Conservation (phyloP, 2,329 filamentous ascomycete genomes). For the Boeremia exigua region DNA sequence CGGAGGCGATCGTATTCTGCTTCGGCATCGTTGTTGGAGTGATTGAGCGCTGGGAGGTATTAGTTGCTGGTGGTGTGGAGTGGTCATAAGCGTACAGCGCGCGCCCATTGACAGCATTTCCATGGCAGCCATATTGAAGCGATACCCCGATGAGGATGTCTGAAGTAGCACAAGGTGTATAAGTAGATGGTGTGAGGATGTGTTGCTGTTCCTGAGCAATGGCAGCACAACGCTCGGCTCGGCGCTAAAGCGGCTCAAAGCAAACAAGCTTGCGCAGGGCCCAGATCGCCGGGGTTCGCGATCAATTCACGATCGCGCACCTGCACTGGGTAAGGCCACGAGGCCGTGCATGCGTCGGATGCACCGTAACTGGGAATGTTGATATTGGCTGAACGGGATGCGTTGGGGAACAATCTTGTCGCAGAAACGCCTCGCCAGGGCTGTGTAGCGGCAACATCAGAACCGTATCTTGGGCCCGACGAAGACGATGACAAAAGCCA, state of each 20-base stretch:
- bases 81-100: slow-evolving; percentile 35
- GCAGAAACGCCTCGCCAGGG: not conserved
- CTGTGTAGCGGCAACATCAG: slow-evolving; percentile 48
- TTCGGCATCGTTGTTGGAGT: slow-evolving; percentile 58
- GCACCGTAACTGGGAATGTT: slow-evolving; percentile 2
- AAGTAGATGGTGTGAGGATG: slow-evolving; percentile 10
- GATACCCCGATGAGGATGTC: slow-evolving; percentile 11
- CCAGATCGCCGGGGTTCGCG: slow-evolving; percentile 18
- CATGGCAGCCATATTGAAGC: slow-evolving; percentile 36
- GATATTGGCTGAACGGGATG: slow-evolving; percentile 1
- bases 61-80: not conserved
- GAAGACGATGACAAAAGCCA: slow-evolving; percentile 80
- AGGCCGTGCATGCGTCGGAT: not conserved
- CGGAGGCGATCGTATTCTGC: slow-evolving; percentile 92
- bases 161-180: not conserved
- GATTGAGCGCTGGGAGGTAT: slow-evolving; percentile 41
- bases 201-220: slow-evolving; percentile 24
- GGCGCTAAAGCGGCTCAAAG: slow-evolving; percentile 18
- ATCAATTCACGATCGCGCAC: not conserved
- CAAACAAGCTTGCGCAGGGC: slow-evolving; percentile 12
- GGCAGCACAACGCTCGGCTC: slow-evolving; percentile 6
- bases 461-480: slow-evolving; percentile 87
- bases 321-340: slow-evolving; percentile 5
- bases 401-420: slow-evolving; percentile 12
- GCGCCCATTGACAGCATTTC: slow-evolving; percentile 47